phyloP scores from a whole-genome alignment of 177 flowering plant species.

The Tripterygium wilfordii region DNA sequence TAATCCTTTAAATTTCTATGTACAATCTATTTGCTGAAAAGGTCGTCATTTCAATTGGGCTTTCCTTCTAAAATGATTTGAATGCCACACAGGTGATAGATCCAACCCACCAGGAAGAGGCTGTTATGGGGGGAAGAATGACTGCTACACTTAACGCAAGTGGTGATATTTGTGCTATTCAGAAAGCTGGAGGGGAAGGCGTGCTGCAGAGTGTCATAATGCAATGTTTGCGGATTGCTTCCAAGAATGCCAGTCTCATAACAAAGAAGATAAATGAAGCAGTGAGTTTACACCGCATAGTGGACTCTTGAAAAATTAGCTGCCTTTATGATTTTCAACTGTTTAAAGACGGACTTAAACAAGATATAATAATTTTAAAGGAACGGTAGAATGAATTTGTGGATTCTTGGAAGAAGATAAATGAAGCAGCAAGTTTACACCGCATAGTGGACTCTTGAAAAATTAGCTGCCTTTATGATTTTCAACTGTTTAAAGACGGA shows the following conservation, averaged over 20 bases:
- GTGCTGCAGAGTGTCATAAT: slow-evolving; percentile 63
- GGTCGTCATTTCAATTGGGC: too few species aligned
- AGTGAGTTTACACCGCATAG: slow-evolving; percentile 41
- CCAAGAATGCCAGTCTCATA: slow-evolving; percentile 68
- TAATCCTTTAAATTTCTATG: not conserved
- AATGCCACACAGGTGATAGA: slow-evolving; percentile 58
- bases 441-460: not conserved
- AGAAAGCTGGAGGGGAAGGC: slow-evolving; percentile 90
- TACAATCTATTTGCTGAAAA: too few species aligned
- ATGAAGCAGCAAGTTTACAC: slow-evolving; percentile 57
- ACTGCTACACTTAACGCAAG: slow-evolving; percentile 77
- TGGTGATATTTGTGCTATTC: slow-evolving; percentile 89
- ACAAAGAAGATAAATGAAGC: slow-evolving; percentile 71
- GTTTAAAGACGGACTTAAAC: too few species aligned
- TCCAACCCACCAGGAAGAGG: slow-evolving; percentile 86
- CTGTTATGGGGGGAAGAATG: slow-evolving; percentile 85
- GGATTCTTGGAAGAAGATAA: slow-evolving; percentile 72
- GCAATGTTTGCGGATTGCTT: slow-evolving; percentile 88
- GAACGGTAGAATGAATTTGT: too few species aligned
- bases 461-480: too few species aligned
- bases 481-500: too few species aligned
- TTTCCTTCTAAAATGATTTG: not conserved
- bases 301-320: not conserved
- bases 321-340: too few species aligned
- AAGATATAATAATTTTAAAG: too few species aligned